Evolutionary conservation across 768 basidiomycete genomes (phyloP).

Genomic region (Calvatia gigantea): DNA sequence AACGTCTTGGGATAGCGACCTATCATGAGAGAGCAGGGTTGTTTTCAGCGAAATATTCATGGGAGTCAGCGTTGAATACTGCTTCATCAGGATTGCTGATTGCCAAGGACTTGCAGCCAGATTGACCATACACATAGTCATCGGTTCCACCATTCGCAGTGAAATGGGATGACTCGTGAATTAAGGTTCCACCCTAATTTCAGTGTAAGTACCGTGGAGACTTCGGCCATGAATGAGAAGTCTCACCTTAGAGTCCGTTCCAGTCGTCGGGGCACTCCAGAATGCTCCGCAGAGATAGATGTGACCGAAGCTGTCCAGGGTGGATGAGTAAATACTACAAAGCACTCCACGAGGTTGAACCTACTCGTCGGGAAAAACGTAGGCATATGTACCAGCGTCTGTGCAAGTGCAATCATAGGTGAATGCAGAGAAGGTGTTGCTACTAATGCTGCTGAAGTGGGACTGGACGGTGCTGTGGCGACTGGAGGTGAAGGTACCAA

Average conservation of each 20-base stretch:
- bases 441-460: conserved; percentile 36
- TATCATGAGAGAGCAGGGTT: conserved; percentile 32
- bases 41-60: conserved; percentile 49
- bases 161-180: conserved; percentile 46
- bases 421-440: conserved; percentile 27
- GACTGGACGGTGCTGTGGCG: conserved; percentile 32
- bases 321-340: background rate
- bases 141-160: conserved; percentile 37
- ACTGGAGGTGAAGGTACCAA: conserved; percentile 39
- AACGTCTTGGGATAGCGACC: no score
- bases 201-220: background rate
- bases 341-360: conserved; percentile 8
- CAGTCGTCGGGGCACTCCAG: conserved; percentile 41
- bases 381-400: conserved; percentile 30
- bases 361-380: conserved; percentile 30
- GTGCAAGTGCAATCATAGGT: conserved; percentile 38
- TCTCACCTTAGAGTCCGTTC: conserved; percentile 42
- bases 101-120: conserved; percentile 35
- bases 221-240: background rate
- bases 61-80: conserved; percentile 39
- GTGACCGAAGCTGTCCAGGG: conserved; percentile 27
- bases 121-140: conserved; percentile 44
- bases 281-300: conserved; percentile 48
- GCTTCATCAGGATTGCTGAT: conserved; percentile 34
- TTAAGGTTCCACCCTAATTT: conserved; percentile 28